Conservation (phyloP, 2,329 filamentous ascomycete genomes). For the Polytolypa hystricis region DNA sequence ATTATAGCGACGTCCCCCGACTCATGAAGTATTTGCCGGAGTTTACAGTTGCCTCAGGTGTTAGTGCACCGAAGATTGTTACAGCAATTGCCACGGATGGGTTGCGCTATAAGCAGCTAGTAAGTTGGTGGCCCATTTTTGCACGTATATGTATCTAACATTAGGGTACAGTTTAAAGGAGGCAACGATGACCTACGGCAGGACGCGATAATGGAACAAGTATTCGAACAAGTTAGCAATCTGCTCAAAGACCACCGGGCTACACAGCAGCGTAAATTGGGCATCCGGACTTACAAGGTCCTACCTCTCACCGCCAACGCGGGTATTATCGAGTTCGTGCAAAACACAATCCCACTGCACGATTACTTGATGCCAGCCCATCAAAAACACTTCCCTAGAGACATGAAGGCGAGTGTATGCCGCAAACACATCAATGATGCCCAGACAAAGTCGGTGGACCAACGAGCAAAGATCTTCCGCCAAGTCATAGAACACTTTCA, state of each 20-base stretch:
- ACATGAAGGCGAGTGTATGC: constrained; percentile 64
- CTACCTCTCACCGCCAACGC: constrained; percentile 73
- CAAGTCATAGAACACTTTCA: constrained; percentile 72
- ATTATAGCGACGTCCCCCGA: constrained; percentile 68
- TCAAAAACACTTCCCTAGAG: constrained; percentile 71
- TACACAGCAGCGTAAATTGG: constrained; percentile 77
- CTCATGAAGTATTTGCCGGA: constrained; percentile 60
- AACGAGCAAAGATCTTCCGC: constrained; percentile 63
- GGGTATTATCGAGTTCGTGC: constrained; percentile 94
- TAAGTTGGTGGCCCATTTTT: constrained; percentile 24
- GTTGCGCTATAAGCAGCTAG: constrained; percentile 70
- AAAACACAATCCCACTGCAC: constrained; percentile 82
- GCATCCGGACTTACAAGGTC: constrained; percentile 94
- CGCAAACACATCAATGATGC: constrained; percentile 68
- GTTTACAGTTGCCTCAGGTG: constrained; percentile 77
- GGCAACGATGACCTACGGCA: constrained; percentile 93
- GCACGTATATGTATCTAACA: constrained; percentile 6
- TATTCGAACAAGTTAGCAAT: constrained; percentile 90
- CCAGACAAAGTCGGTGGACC: constrained; percentile 57
- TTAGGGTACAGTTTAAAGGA: constrained; percentile 58
- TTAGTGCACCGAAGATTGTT: constrained; percentile 89
- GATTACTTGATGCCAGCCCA: constrained; percentile 89
- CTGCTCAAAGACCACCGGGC: constrained; percentile 75
- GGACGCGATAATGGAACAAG: constrained; percentile 98
- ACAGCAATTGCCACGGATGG: constrained; percentile 72